A percentile compares a stretch with the other conserved stretches of the same genome.
Evolutionary conservation across 352 stramenopile species (phyloP).

Genomic region (Elongisporangium prolatum): DNA sequence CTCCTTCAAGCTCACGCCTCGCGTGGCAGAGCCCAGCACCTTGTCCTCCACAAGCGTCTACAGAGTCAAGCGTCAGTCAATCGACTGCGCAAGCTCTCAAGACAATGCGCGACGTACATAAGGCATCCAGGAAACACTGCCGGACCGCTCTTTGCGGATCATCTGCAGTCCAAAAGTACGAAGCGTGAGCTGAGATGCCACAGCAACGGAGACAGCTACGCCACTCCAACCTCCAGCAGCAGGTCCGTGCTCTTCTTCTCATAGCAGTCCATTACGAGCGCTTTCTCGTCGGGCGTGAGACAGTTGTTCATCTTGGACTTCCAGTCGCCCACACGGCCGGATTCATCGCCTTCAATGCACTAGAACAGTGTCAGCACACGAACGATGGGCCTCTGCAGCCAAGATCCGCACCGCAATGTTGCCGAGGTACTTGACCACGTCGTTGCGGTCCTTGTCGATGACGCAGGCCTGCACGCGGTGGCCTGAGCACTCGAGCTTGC

Average conservation of each 20-base stretch:
- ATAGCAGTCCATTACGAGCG: constrained; percentile 53
- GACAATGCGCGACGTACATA: constrained; percentile 35
- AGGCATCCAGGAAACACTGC: constrained; percentile 64
- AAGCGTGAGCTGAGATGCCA: neutral
- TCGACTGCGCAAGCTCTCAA: neutral
- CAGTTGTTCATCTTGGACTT: constrained; percentile 66
- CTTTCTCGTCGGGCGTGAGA: constrained; percentile 52
- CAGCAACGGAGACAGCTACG: neutral
- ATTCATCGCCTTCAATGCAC: constrained; percentile 78
- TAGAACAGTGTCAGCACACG: constrained; percentile 8
- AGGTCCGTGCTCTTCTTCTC: constrained; percentile 48
- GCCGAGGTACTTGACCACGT: constrained; percentile 73
- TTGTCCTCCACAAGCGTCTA: constrained; percentile 60
- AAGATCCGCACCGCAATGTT: constrained; percentile 52
- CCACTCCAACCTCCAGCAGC: constrained; percentile 31
- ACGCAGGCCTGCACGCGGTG: constrained; percentile 70
- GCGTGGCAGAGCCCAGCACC: constrained; percentile 48
- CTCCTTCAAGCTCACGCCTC: constrained; percentile 56
- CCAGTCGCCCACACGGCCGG: constrained; percentile 65
- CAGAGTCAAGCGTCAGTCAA: neutral
- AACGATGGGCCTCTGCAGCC: constrained; percentile 1
- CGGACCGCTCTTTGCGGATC: constrained; percentile 46
- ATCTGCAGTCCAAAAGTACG: constrained; percentile 34
- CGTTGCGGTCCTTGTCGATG: constrained; percentile 65
- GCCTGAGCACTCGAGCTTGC: constrained; percentile 63